Evolutionary conservation across 495 filamentous ascomycete species (phyloP).

Genomic region (Xylaria intraflava): DNA sequence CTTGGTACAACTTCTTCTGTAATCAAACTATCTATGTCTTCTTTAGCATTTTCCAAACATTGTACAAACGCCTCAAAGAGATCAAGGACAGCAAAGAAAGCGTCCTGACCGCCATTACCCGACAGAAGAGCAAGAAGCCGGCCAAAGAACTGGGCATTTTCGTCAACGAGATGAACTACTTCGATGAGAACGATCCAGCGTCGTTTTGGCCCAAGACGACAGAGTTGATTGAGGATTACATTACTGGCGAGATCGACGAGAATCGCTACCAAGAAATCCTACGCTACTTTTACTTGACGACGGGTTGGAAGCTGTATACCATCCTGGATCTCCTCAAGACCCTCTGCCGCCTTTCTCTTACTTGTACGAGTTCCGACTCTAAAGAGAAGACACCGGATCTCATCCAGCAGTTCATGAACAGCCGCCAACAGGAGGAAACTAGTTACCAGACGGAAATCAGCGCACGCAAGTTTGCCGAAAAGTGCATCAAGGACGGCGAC

Average conservation of each 20-base stretch:
- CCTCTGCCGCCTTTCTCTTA: constrained; percentile 66
- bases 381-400: constrained; percentile 91
- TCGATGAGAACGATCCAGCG: constrained; percentile 36
- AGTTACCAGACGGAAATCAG: constrained; percentile 79
- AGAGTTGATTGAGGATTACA: constrained; percentile 73
- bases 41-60: constrained; percentile 80
- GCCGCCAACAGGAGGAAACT: constrained; percentile 71
- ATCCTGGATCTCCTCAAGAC: constrained; percentile 76
- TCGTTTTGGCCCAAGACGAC: constrained; percentile 50
- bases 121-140: constrained; percentile 63
- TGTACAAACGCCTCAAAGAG: constrained; percentile 74
- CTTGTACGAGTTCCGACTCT: constrained; percentile 68
- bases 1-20: constrained; percentile 76
- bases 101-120: constrained; percentile 64
- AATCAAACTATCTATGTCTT: constrained; percentile 89
- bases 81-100: constrained; percentile 71
- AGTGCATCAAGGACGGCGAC: constrained; percentile 80
- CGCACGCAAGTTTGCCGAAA: constrained; percentile 80
- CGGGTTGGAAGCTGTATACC: constrained; percentile 85
- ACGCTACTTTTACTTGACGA: constrained; percentile 78
- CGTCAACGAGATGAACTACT: constrained; percentile 41
- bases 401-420: constrained; percentile 71
- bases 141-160: constrained; percentile 72
- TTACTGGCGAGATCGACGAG: constrained; percentile 75
- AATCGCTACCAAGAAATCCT: constrained; percentile 79